Percentiles rank a stretch among this genome's conserved stretches.
These are phyloP conservation scores for Globisporangium paroecandrum DNA, from an alignment of 352 stramenopile species.

Conservation along the genomic window DNA sequence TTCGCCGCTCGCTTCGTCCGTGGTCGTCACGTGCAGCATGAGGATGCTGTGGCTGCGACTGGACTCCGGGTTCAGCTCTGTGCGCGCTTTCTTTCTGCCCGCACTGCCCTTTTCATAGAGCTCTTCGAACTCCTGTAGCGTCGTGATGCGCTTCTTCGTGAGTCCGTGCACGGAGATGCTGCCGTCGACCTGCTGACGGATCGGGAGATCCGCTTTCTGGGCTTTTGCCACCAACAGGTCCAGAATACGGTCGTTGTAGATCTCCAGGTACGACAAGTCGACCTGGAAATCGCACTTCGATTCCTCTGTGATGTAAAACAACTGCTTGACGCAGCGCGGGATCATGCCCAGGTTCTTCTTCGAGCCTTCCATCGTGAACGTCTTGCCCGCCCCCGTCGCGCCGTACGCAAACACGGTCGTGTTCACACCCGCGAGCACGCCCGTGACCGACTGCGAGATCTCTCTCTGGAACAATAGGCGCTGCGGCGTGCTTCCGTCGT, in stretches of 20 bases:
- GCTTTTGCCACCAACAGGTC: constrained; percentile 55
- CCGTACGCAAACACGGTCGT: constrained; percentile 59
- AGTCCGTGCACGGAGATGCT: constrained; percentile 34
- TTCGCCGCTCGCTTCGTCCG: constrained; percentile 13
- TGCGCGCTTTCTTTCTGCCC: constrained; percentile 30
- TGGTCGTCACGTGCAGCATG: constrained; percentile 40
- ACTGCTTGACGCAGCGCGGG: constrained; percentile 32
- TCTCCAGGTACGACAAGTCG: constrained; percentile 72
- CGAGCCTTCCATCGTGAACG: constrained; percentile 64
- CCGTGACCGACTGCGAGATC: constrained; percentile 30
- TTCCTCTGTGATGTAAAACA: constrained; percentile 41
- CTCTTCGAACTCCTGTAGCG: constrained; percentile 28
- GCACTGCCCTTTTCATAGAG: constrained; percentile 28
- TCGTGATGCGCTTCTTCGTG: constrained; percentile 25
- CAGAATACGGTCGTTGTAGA: constrained; percentile 87
- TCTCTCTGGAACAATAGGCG: constrained; percentile 37
- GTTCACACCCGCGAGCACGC: constrained; percentile 42
- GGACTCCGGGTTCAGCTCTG: constrained; percentile 65
- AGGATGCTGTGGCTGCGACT: constrained; percentile 83
- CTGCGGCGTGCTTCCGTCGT: constrained; percentile 34
- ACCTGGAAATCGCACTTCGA: constrained; percentile 25
- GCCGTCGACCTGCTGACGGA: constrained; percentile 37
- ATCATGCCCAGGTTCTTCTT: constrained; percentile 51
- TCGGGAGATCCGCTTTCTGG: constrained; percentile 27
- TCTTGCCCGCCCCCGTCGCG: constrained; percentile 58